Base-by-base conservation (phyloP, 305 asterid species). In the Fraxinus paxiana region DNA sequence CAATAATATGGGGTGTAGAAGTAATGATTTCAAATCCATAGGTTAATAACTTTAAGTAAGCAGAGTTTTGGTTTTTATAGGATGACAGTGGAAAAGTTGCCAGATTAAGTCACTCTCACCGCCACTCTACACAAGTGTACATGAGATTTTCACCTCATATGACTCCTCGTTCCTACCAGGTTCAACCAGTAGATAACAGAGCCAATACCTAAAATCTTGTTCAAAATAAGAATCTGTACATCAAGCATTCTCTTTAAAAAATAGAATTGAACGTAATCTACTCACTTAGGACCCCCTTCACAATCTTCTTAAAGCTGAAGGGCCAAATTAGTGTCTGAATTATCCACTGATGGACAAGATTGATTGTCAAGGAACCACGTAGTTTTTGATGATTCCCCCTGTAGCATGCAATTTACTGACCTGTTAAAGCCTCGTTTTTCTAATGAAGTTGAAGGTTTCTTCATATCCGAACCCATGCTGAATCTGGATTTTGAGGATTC, bases 301-400 rank as follows among this genome's bases (percentile, higher is more conserved):
- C 6, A 46, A 28, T 18, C 71, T 38, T 10, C 80, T 73, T 73
- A 85, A 28, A 83, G 82, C 76, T 85, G 83, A 77, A 85, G 83
- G 41, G 81, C 79, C 76, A 82, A 77, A 73, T 79, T 73, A 13
- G 82, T 80, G 63, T 82, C 84, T 22, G 43, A 35, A 24, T 73
- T 34, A 76, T 30, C 71, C n/a, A 71, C n/a, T 12, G 84, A 79
- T 38, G 28, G 77, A 48, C 78, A n/a, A 30, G 73, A 77, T 71
- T 20, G 75, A 75, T n/a, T 51, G 71, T 77, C 48, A 65, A 51
- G 56, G 37, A 73, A 81, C 26, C 84, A 46, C 34, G 35, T 46
- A 3, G 22, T 22, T 22, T 33, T 71, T 12, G 78, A 28, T 13
- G 83, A 9, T 78, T 41, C 79, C 37, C 63, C 81, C 54, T 48